Evolutionary conservation across 768 basidiomycete genomes (phyloP), one percentile per base, ranked within the genome.

Genomic region (Lactarius vividus): DNA sequence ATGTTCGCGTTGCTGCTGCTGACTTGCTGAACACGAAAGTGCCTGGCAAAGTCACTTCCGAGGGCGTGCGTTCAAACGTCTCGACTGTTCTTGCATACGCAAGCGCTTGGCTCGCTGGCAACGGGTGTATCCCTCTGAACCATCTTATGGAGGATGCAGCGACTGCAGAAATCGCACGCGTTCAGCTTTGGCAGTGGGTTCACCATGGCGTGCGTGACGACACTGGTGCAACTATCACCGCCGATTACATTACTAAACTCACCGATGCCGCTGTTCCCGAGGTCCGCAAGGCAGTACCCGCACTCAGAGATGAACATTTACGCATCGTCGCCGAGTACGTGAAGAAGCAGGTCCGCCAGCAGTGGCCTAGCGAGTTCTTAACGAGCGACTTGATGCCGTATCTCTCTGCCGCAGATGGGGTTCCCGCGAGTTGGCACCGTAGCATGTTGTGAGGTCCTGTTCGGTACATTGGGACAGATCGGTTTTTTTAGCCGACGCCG

Each of bases 101-200:
- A 66, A 87, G 91, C 0, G 93, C 96, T 23, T 99, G 97, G 97
- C 85, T 99, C 55, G 90, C 91, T 39, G 97, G 97, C 0, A 97
- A 96, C 74, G 97, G 95, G 28, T 99, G 97, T 76, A 96, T 98
- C 59, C 96, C 97, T 20, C 86, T 97, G 77, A 95, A 97, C 80
- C 85, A 88, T 74, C 85, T 96, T 75, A 96, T 96, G 96, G 96
- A 97, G 79, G 95, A 98, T 74, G 97, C 97, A 0, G 97, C 97
- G 26, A 98, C 97, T 7, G 97, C 97, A 7, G 97, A 99, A 77
- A 99, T 99, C 70, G 92, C 97, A 26, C 92, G 97, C 57, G 89
- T 95, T 58, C 97, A 99, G 78, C 85, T 99, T 37, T 99, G 97
- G 97, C 95, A 97, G 77, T 99, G 96, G 95, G 89, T 88, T 69